Percentiles rank a stretch among this genome's conserved stretches.
phyloP scores from a whole-genome alignment of 2,329 filamentous ascomycete genomes.

The Fusarium longipes region DNA sequence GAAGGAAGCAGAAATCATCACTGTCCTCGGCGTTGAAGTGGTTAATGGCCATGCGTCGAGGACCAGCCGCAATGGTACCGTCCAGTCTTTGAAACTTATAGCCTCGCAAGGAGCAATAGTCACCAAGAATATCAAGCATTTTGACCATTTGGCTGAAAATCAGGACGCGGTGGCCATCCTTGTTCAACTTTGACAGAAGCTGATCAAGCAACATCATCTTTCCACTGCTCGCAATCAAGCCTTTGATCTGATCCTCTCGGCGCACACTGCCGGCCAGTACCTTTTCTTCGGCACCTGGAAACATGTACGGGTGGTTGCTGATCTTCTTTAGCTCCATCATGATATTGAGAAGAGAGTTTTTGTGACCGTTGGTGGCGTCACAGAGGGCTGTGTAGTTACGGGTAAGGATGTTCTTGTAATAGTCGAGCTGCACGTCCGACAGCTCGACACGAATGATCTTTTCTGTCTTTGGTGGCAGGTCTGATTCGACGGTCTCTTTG shows the following conservation, averaged over 20 bases:
- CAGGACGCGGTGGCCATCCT: slow-evolving; percentile 92
- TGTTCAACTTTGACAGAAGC: slow-evolving; percentile 91
- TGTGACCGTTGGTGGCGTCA: slow-evolving; percentile 88
- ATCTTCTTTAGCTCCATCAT: slow-evolving; percentile 99
- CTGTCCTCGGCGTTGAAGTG: slow-evolving; percentile 98
- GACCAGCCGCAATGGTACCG: slow-evolving; percentile 89
- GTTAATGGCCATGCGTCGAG: slow-evolving; percentile 93
- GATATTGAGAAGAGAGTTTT: slow-evolving; percentile 95
- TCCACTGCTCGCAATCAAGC: slow-evolving; percentile 94
- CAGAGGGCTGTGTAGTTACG: slow-evolving; percentile 96
- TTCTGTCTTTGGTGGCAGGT: slow-evolving; percentile 95
- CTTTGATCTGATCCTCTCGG: slow-evolving; percentile 90
- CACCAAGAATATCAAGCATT: slow-evolving; percentile 95
- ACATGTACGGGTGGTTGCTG: slow-evolving; percentile 99
- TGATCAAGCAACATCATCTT: slow-evolving; percentile 99
- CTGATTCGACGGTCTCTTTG: slow-evolving; percentile 97
- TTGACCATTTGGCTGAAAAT: slow-evolving; percentile 99
- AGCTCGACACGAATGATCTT: slow-evolving; percentile 99
- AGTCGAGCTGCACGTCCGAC: slow-evolving; percentile 95
- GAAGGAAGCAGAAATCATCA: slow-evolving; percentile 93
- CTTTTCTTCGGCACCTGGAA: slow-evolving; percentile 90
- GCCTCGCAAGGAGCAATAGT: slow-evolving; percentile 92
- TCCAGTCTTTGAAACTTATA: slow-evolving; percentile 96
- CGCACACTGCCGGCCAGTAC: slow-evolving; percentile 83
- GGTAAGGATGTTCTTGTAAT: slow-evolving; percentile 98